Base-by-base conservation (phyloP, 768 basidiomycete genomes). In the Boletus rex-veris region DNA sequence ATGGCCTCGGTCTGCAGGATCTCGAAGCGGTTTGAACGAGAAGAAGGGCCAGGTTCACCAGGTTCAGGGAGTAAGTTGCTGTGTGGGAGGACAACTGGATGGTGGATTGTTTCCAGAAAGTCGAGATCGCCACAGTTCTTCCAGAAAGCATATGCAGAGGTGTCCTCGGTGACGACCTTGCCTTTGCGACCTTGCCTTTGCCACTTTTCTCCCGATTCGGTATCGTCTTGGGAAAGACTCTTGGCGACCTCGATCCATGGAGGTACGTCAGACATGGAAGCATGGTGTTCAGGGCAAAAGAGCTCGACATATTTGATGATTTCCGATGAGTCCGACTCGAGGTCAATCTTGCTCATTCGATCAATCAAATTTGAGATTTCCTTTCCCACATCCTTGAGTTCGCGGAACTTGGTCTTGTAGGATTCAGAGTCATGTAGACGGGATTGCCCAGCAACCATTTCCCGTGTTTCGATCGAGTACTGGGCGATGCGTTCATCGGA, bases 381-480 rank as follows among this genome's bases (percentile, higher is more conserved):
- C 19, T 72, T 66, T 58, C 85, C 75, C 4, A 78, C 64, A 0
- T 51, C 33, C 64, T 80, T 82, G 45, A 85, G 68, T 0, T 66
- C 66, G 3, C 64, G 58, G 50, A 69, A 75, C 37, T 77, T 71
- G 3, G 64, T 44, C 5, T 57, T 59, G 33, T 72, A 28, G 7
- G 28, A 28, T 28, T 28, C 72, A 0, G 71, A 61, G 4, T 67
- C 64, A 48, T 74, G 65, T 16, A 84, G 71, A 0, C 74, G 72
- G 0, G 78, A 77, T 33, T 70, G 64, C 3, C 74, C 72, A 0
- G 73, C 74, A 33, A 70, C 67, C 61, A 58, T 64, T 60, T 89
- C 86, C 15, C 86, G 64, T 1, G 73, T 78, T 54, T 86, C 80
- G 15, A 91, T 75, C 4, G 79, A 82, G 64, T 76, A 88, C 46